phyloP scores from a whole-genome alignment of 2,329 filamentous ascomycete species.

The Fusarium sp. region DNA sequence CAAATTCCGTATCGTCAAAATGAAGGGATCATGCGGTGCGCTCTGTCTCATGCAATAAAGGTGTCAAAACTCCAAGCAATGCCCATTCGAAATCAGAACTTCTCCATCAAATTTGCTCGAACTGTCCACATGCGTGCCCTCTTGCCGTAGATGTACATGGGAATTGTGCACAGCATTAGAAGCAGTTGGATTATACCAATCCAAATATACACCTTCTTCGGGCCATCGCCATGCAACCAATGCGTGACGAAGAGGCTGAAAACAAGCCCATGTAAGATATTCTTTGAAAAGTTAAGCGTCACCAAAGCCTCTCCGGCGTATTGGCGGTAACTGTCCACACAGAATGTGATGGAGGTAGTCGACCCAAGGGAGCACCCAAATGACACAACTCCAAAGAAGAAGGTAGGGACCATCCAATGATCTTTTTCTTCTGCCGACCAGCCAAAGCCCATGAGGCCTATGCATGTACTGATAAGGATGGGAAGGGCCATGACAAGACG shows the following conservation, averaged over 20 bases:
- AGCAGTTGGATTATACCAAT: slow-evolving; percentile 87
- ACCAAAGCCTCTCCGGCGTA: slow-evolving; percentile 95
- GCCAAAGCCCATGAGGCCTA: slow-evolving; percentile 95
- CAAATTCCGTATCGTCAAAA: slow-evolving; percentile 1
- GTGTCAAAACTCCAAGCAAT: slow-evolving; percentile 17
- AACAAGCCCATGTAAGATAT: slow-evolving; percentile 87
- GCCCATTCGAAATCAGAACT: slow-evolving; percentile 51
- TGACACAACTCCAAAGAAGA: slow-evolving; percentile 91
- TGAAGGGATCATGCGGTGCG: not conserved
- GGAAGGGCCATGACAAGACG: slow-evolving; percentile 87
- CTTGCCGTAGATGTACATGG: slow-evolving; percentile 96
- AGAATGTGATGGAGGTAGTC: slow-evolving; percentile 92
- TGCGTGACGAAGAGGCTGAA: slow-evolving; percentile 88
- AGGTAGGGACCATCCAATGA: slow-evolving; percentile 87
- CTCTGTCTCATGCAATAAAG: not conserved
- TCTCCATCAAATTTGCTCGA: slow-evolving; percentile 85
- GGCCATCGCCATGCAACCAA: slow-evolving; percentile 80
- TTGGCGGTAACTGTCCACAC: slow-evolving; percentile 89
- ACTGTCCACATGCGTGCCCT: slow-evolving; percentile 93
- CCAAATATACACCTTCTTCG: slow-evolving; percentile 80
- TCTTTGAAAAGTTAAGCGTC: slow-evolving; percentile 94
- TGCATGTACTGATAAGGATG: slow-evolving; percentile 77
- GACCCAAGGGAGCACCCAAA: slow-evolving; percentile 92
- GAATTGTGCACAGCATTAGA: slow-evolving; percentile 77
- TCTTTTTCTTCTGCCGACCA: slow-evolving; percentile 83